These are phyloP conservation scores for Retiboletus flavoniger DNA, from an alignment of 1,284 basidiomycete species.

Conservation along the genomic window DNA sequence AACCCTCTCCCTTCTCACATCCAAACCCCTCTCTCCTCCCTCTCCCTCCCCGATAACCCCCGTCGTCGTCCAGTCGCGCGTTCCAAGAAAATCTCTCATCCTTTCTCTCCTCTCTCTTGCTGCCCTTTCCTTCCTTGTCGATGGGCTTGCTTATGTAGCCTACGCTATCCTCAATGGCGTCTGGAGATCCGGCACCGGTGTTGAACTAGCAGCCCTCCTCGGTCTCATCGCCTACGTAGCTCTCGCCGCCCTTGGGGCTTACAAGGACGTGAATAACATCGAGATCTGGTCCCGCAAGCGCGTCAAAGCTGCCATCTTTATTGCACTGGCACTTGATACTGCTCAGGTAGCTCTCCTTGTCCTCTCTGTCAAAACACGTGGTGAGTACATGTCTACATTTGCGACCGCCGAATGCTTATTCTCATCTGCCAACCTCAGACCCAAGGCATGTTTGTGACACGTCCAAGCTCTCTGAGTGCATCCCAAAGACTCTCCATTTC, in stretches of 20 bases:
- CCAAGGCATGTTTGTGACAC: slow-evolving; percentile 32
- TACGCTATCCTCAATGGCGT: slow-evolving; percentile 60
- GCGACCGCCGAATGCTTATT: neutral
- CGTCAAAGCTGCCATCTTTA: slow-evolving; percentile 51
- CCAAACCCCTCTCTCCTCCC: slow-evolving; percentile 45
- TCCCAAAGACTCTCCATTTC: slow-evolving; percentile 56
- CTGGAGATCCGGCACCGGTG: slow-evolving; percentile 64
- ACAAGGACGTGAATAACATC: slow-evolving; percentile 71
- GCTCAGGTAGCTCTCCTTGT: slow-evolving; percentile 55
- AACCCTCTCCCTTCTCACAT: slow-evolving; percentile 56
- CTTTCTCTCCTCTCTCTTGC: slow-evolving; percentile 65
- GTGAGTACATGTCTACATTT: slow-evolving; percentile 37
- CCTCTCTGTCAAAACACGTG: slow-evolving; percentile 43
- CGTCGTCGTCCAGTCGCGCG: slow-evolving; percentile 67
- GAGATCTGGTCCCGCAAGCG: slow-evolving; percentile 66
- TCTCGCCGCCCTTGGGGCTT: slow-evolving; percentile 68
- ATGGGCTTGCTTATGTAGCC: slow-evolving; percentile 70
- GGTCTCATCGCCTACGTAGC: slow-evolving; percentile 68
- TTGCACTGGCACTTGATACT: slow-evolving; percentile 58
- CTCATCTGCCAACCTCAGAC: slow-evolving; percentile 9
- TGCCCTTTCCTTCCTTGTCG: slow-evolving; percentile 82
- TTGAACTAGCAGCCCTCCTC: slow-evolving; percentile 65
- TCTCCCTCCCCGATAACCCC: slow-evolving; percentile 66
- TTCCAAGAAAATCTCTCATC: slow-evolving; percentile 72
- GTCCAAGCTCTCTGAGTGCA: slow-evolving; percentile 33